Evolutionary conservation across 306 rosid genomes (phyloP).

Genomic region (Coriaria nepalensis): DNA sequence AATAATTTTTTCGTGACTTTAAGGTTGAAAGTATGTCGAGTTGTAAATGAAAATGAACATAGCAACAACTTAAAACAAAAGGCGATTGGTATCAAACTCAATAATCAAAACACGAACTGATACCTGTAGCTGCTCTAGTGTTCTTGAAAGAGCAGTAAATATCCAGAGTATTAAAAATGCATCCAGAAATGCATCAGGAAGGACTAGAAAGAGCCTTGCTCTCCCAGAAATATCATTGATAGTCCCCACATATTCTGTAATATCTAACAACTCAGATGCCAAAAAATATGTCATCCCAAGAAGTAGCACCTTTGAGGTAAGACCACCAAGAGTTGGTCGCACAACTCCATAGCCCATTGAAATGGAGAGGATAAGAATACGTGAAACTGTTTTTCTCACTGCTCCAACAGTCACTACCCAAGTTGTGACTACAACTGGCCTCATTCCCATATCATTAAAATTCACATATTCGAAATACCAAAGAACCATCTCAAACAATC

Average conservation of each 20-base stretch:
- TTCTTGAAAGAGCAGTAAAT: conserved; percentile 78
- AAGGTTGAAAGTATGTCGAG: background rate
- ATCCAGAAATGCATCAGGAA: conserved; percentile 87
- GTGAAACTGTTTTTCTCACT: conserved; percentile 60
- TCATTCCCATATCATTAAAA: conserved; percentile 61
- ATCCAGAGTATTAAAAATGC: conserved; percentile 95
- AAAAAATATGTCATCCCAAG: conserved; percentile 76
- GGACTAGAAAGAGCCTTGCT: conserved; percentile 82
- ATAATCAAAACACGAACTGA: conserved; percentile 2
- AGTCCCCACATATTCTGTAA: conserved; percentile 86
- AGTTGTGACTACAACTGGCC: conserved; percentile 68
- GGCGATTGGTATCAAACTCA: background rate
- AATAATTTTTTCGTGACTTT: conserved; percentile 4
- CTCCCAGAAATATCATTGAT: conserved; percentile 84
- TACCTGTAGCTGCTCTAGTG: conserved; percentile 94
- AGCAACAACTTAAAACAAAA: background rate
- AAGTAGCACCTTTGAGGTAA: conserved; percentile 84
- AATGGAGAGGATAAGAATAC: conserved; percentile 71
- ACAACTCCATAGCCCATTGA: conserved; percentile 99
- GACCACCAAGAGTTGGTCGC: conserved; percentile 95
- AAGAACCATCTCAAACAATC: conserved; percentile 88
- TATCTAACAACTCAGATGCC: conserved; percentile 74
- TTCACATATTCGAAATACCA: conserved; percentile 82
- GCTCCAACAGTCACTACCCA: conserved; percentile 89
- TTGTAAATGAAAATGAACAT: background rate